These are phyloP conservation scores for Plasmodium gaboni DNA, from an alignment of 169 alveolate genomes.

Conservation along the genomic window DNA sequence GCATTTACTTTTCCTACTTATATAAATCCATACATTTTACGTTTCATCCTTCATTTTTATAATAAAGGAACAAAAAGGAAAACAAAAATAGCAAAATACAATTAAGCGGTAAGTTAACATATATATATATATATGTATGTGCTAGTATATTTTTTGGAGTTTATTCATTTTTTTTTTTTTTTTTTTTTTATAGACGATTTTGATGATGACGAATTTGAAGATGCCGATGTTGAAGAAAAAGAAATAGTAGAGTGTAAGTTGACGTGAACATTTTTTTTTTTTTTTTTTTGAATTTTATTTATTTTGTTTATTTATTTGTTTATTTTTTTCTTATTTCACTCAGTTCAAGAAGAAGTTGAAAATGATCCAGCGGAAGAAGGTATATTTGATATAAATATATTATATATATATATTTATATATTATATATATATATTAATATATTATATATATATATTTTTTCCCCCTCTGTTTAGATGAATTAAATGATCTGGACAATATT, in stretches of 20 bases:
- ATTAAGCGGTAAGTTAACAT: background rate
- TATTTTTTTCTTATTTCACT: background rate
- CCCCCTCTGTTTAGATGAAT: conserved; percentile 18
- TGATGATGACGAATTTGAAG: conserved; percentile 72
- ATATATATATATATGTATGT: background rate
- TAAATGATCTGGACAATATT: conserved; percentile 51
- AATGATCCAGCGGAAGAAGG: conserved; percentile 1
- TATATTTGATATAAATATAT: background rate
- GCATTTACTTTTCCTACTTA: background rate
- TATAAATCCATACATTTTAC: too few species aligned
- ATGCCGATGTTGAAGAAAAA: conserved; percentile 70
- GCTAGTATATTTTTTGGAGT: background rate
- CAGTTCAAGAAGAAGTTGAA: conserved; percentile 3
- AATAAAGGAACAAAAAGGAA: background rate
- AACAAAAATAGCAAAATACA: background rate
- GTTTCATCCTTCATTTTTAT: background rate
- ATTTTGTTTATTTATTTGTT: background rate
- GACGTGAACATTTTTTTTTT: background rate
- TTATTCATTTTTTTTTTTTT: background rate
- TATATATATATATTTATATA: background rate
- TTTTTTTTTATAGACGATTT: conserved; percentile 7
- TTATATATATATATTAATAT: background rate
- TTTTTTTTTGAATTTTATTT: background rate
- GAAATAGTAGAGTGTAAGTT: conserved; percentile 14
- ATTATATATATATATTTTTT: background rate